phyloP scores from a whole-genome alignment of 108 stramenopile species.

The Nitzschia sp. region DNA sequence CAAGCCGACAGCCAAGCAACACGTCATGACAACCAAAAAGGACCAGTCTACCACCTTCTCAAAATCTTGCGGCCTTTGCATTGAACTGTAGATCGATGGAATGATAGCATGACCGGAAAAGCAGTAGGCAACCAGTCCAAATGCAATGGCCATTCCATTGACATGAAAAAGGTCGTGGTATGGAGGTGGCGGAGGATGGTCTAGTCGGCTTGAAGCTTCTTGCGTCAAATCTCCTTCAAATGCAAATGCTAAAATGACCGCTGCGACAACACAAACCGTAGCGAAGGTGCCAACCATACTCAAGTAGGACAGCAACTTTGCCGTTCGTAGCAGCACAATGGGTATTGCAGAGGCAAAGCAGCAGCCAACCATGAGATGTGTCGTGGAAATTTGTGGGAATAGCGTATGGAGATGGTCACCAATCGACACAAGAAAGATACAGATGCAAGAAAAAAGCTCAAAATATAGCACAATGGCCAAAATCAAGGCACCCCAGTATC shows the following conservation, averaged over 20 bases:
- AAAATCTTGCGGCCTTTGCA: conserved; percentile 74
- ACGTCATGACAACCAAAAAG: conserved; percentile 53
- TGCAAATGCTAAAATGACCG: conserved; percentile 57
- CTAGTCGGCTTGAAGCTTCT: conserved; percentile 18
- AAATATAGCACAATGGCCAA: conserved; percentile 74
- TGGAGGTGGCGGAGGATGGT: conserved; percentile 29
- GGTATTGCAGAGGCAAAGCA: conserved; percentile 59
- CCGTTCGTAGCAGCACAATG: conserved; percentile 61
- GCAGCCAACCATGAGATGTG: conserved; percentile 59
- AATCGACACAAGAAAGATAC: conserved; percentile 79
- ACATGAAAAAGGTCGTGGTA: conserved; percentile 37
- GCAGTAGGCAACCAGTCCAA: conserved; percentile 77
- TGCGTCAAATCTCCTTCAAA: conserved; percentile 53
- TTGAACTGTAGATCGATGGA: conserved; percentile 77
- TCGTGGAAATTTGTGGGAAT: conserved; percentile 54
- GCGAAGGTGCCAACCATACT: conserved; percentile 75
- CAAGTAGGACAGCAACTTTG: conserved; percentile 69
- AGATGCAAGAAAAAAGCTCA: conserved; percentile 80
- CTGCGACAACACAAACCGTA: conserved; percentile 60
- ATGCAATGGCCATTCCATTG: conserved; percentile 54
- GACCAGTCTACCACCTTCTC: conserved; percentile 67
- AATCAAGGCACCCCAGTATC: conserved; percentile 53
- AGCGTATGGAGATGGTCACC: conserved; percentile 71
- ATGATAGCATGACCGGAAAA: conserved; percentile 85
- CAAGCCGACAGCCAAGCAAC: conserved; percentile 62